These are phyloP conservation scores for Candida quercuum DNA, from an alignment of 805 yeast genomes.

Conservation along the genomic window DNA sequence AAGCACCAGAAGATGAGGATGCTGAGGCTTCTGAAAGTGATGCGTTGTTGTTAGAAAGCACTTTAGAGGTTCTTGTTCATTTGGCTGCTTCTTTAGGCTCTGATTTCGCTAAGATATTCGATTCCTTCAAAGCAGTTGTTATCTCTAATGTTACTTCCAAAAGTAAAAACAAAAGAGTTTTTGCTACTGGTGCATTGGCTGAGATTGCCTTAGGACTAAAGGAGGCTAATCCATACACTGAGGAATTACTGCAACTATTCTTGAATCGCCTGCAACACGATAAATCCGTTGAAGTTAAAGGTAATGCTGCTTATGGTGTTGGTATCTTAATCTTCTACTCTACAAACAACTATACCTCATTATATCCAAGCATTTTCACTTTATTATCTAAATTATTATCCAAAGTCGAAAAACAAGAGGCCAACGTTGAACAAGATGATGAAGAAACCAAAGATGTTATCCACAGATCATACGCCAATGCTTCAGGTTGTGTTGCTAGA, in stretches of 20 bases:
- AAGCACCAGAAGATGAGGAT: conserved; percentile 53
- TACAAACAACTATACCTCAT: conserved; percentile 39
- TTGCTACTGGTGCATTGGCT: conserved; percentile 85
- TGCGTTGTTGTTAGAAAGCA: conserved; percentile 75
- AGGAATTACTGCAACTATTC: conserved; percentile 68
- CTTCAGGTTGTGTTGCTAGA: conserved; percentile 95
- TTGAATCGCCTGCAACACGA: conserved; percentile 65
- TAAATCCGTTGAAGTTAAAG: conserved; percentile 81
- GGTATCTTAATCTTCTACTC: conserved; percentile 63
- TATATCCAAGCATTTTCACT: conserved; percentile 64
- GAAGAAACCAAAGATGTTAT: conserved; percentile 76
- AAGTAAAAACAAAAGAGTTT: conserved; percentile 69
- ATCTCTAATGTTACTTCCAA: conserved; percentile 52
- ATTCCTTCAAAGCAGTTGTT: conserved; percentile 62
- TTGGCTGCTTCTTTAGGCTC: conserved; percentile 72
- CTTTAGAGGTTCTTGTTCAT: conserved; percentile 78
- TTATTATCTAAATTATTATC: conserved; percentile 66
- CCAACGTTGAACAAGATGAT: conserved; percentile 47
- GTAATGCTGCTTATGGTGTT: conserved; percentile 94
- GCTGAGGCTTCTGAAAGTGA: conserved; percentile 52
- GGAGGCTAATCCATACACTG: conserved; percentile 55
- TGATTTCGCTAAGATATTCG: conserved; percentile 71
- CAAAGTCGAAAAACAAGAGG: conserved; percentile 71
- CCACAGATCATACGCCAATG: conserved; percentile 85
- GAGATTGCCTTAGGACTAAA: conserved; percentile 80